Conservation (phyloP, 176 grass and related monocot genomes). For the Aegilops umbellulata region DNA sequence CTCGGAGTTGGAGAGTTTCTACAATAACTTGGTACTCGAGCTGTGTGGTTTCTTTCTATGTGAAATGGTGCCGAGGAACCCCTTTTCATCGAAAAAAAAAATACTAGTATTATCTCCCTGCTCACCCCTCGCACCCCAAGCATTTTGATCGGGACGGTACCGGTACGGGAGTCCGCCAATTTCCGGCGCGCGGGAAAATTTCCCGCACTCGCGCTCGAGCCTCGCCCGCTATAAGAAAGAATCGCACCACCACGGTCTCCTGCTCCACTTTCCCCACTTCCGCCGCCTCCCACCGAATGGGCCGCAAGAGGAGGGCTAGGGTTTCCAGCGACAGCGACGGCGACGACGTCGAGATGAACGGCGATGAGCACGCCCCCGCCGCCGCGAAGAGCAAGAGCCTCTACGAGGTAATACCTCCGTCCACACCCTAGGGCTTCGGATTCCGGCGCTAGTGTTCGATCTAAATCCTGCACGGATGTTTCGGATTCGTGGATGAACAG, state of each 20-base stretch:
- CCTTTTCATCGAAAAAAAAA: too few species aligned
- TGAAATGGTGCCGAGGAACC: too few species aligned
- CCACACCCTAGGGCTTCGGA: neutral
- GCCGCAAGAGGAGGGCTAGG: constrained; percentile 53
- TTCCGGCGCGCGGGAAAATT: constrained; percentile 36
- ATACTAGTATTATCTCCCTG: too few species aligned
- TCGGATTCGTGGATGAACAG: neutral
- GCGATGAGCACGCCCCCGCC: neutral
- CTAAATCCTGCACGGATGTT: neutral
- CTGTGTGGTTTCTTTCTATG: too few species aligned
- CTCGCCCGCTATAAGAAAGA: constrained; percentile 7
- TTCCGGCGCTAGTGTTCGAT: neutral
- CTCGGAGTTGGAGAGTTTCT: too few species aligned
- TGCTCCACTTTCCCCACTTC: neutral
- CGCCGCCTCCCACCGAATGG: constrained; percentile 2
- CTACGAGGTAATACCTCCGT: constrained; percentile 69
- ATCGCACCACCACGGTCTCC: neutral
- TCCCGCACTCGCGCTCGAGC: constrained; percentile 23
- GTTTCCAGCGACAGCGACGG: constrained; percentile 40
- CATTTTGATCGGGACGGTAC: neutral
- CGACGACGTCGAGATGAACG: neutral
- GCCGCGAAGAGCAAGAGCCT: constrained; percentile 38
- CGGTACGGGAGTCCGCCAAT: neutral
- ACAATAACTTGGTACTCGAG: too few species aligned
- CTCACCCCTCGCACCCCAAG: neutral